These are phyloP conservation scores for Tulasnella sp. DNA, from an alignment of 768 basidiomycete species.

Conservation along the genomic window DNA sequence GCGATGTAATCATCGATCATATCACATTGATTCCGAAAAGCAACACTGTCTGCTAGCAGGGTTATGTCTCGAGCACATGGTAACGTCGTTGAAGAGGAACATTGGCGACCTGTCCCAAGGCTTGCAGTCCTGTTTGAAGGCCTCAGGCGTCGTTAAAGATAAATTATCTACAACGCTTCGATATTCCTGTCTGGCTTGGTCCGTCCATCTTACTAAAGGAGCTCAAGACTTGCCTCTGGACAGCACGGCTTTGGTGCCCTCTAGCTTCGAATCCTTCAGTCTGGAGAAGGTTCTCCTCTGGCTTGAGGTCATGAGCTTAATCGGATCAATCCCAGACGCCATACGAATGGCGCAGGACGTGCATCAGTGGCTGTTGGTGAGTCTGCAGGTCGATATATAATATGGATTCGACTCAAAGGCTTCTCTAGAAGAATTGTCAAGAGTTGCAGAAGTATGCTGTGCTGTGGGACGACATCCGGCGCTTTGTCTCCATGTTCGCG, in stretches of 20 bases:
- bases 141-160: not conserved
- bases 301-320: not conserved
- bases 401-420: too few relatives aligned
- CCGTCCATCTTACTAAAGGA: not conserved
- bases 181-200: not conserved
- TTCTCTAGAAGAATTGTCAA: too few relatives aligned
- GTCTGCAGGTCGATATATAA: too few relatives aligned
- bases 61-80: not conserved
- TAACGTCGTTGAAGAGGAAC: not conserved
- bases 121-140: not conserved
- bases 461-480: not conserved
- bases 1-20: not conserved
- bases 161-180: not conserved
- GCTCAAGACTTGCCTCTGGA: not conserved
- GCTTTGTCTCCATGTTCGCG: not conserved
- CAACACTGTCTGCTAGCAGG: not conserved
- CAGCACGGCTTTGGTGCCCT: not conserved
- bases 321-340: not conserved
- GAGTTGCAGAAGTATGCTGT: too few relatives aligned
- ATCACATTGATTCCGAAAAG: not conserved
- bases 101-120: not conserved
- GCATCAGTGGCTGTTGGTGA: not conserved
- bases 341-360: not conserved
- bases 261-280: not conserved
- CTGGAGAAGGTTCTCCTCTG: not conserved